These are phyloP conservation scores for Immersiella caudata DNA, from an alignment of 495 filamentous ascomycete genomes.

Conservation along the genomic window DNA sequence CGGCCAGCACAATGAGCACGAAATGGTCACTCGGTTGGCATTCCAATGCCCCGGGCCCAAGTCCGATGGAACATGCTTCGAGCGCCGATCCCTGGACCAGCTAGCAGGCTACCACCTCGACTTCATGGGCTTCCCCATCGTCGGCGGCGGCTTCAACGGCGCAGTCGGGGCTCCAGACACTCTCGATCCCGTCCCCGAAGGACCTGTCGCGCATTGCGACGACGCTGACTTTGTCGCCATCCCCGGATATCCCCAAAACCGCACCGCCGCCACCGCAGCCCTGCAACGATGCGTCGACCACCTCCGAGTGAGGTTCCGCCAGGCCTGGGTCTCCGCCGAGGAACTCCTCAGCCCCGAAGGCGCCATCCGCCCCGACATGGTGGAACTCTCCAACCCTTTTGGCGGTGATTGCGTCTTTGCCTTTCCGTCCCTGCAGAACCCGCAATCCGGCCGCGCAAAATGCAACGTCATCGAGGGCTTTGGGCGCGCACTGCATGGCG, in stretches of 20 bases:
- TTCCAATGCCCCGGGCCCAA: constrained; percentile 32
- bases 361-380: constrained; percentile 26
- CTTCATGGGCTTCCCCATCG: constrained; percentile 28
- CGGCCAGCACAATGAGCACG: constrained; percentile 37
- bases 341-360: constrained; percentile 25
- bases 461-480: constrained; percentile 32
- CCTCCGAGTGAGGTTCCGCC: constrained; percentile 33
- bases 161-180: constrained; percentile 36
- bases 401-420: constrained; percentile 32
- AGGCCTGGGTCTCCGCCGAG: constrained; percentile 21
- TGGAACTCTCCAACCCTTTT: constrained; percentile 21
- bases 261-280: constrained; percentile 26
- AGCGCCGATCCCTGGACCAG: constrained; percentile 35
- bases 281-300: constrained; percentile 33
- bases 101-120: constrained; percentile 32
- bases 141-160: constrained; percentile 32
- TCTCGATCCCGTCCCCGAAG: constrained; percentile 35
- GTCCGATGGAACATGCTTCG: constrained; percentile 35
- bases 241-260: constrained; percentile 31
- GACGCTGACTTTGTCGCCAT: constrained; percentile 37
- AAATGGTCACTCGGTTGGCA: constrained; percentile 36
- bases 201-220: constrained; percentile 35
- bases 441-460: constrained; percentile 29
- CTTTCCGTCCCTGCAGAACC: constrained; percentile 26
- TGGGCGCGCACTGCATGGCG: constrained; percentile 30